Evolutionary conservation across 371 early-diverging fungal species (phyloP), one percentile per base, ranked within the genome.

Genomic region (Lichtheimia hyalospora): DNA sequence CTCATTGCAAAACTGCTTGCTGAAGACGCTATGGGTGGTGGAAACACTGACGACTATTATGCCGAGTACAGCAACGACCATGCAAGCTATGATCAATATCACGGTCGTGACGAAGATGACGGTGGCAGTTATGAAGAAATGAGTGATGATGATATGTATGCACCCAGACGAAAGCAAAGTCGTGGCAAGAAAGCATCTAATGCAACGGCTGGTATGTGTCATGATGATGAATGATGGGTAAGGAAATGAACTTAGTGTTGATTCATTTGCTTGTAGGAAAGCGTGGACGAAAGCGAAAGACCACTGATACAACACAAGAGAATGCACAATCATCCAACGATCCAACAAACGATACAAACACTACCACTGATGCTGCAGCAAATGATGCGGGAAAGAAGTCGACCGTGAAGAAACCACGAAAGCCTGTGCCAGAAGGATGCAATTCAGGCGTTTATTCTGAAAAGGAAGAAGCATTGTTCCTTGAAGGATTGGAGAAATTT

Each of bases 361-460:
- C 18, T 16, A 46, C 18, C 0, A 16, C 7, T 46, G 15, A 3
- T 46, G 46, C 24, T 27, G 41, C 51, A 14, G 34, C 43, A 56
- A 16, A 18, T 12, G 44, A 66, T 24, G 54, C 58, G 10, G 53
- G 41, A 49, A 28, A 25, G 2, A 21, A 27, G 27, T 12, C 62
- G 8, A 6, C 58, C 42, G 60, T 54, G 40, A 77, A 81, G 62
- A 79, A 75, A 41, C 63, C 70, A n/a, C 58, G 64, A 49, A 81
- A 75, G 55, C 69, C 71, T 27, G 63, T 79, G 20, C 73, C 77
- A 7, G 72, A 73, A 49, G 88, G 86, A 34, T 69, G 68, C 56
- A 89, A 86, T 42, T 82, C 86, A 2, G 95, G 95, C 5, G 82
- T 81, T 1, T 95, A 92, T 61, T 82, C 86, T 0, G 91, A 89